Conservation (phyloP, 257 asterid genomes). For the Thymus mandschuricus region DNA sequence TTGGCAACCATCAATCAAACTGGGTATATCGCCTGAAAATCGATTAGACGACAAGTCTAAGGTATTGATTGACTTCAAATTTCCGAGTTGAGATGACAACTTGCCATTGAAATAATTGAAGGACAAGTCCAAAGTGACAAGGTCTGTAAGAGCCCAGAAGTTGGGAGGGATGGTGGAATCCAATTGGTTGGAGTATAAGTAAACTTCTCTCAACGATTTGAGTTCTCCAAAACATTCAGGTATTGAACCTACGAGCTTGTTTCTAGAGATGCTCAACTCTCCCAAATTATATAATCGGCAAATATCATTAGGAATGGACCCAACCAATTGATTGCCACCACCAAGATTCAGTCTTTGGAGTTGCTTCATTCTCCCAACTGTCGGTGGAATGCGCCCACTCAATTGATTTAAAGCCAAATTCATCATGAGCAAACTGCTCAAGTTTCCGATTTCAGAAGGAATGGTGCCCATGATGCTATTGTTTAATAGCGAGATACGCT, state of each 20-base stretch:
- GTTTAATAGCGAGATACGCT: neutral
- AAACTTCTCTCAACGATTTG: neutral
- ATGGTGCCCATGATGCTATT: too few species aligned
- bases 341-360: neutral
- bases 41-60: neutral
- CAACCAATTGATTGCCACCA: neutral
- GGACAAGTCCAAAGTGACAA: neutral
- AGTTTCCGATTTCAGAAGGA: too few species aligned
- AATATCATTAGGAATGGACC: neutral
- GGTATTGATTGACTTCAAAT: neutral
- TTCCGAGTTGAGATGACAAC: neutral
- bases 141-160: neutral
- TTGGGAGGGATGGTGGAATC: neutral
- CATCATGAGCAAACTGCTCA: neutral
- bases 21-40: neutral
- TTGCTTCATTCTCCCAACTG: neutral
- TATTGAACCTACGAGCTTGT: neutral
- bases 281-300: neutral
- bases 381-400: constrained; percentile 2
- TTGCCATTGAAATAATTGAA: neutral
- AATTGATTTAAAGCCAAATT: neutral
- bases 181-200: neutral
- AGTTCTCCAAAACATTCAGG: neutral
- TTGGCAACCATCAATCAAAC: neutral
- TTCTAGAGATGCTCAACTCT: neutral